These are phyloP conservation scores for Pseudognaphalium luteoalbum DNA, from an alignment of 129 eudicot genomes.

Conservation along the genomic window DNA sequence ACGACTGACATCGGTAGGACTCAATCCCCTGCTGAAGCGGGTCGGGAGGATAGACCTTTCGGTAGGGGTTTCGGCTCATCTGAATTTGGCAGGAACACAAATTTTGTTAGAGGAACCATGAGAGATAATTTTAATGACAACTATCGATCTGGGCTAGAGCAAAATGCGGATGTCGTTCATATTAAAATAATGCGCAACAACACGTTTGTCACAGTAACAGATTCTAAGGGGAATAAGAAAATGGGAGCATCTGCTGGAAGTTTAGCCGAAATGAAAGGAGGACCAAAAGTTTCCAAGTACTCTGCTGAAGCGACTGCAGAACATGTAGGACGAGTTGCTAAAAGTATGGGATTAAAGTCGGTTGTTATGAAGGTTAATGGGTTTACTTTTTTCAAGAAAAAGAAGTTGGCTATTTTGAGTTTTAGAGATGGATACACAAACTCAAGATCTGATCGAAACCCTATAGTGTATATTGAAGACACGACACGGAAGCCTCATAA, in stretches of 20 bases:
- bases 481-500: conserved; percentile 83
- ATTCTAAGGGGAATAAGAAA: conserved; percentile 75
- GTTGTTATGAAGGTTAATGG: conserved; percentile 88
- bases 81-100: conserved; percentile 22
- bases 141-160: conserved; percentile 30
- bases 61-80: conserved; percentile 14
- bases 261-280: conserved; percentile 60
- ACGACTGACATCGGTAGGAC: neutral
- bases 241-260: conserved; percentile 58
- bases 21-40: conserved; percentile 20
- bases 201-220: conserved; percentile 68
- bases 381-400: conserved; percentile 66
- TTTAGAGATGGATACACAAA: conserved; percentile 79
- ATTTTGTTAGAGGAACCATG: conserved; percentile 31
- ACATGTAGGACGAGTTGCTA: conserved; percentile 65
- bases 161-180: conserved; percentile 72
- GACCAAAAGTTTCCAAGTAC: conserved; percentile 49
- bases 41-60: conserved; percentile 23
- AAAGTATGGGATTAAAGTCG: conserved; percentile 55
- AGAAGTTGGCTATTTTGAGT: conserved; percentile 68
- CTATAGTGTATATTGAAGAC: conserved; percentile 82
- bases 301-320: conserved; percentile 93
- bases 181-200: conserved; percentile 72
- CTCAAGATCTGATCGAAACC: conserved; percentile 59
- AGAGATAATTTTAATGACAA: conserved; percentile 27